Base-by-base conservation (phyloP, 108 stramenopile species). In the Mediolabrus comicus region DNA sequence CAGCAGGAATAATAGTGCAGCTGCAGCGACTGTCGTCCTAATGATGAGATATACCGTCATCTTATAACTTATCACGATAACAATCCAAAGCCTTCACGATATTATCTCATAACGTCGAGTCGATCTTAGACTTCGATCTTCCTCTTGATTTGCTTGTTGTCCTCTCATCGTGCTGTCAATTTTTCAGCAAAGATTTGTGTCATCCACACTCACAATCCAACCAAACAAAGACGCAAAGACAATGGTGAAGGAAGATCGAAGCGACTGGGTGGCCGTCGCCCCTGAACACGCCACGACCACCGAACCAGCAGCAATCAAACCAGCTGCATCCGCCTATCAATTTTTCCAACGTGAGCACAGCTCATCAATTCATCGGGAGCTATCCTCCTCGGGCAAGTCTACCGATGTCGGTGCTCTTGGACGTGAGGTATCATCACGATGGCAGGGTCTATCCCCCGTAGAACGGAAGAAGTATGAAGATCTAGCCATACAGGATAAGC, bases 231-330 rank as follows among this genome's bases (percentile, higher is more conserved):
- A 53, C 35, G 22, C 69, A 58, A 30, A 26, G 24, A 71, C 67
- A 57, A 87, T 90, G 86, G 82, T 71, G 41, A 73, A 73, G 71
- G 92, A 93, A 79, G 85, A 90, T 71, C 85, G 90, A 29, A 87
- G 87, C 17, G 68, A 67, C 56, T 94, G 92, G 90, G 92, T 94
- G 51, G 92, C 92, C 24, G 92, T 94, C 36, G 83, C 83, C 19
- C 88, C 90, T 27, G 88, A 94, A 64, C 80, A 80, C 66, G 49
- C 80, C 22, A 16, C 60, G 35, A 43, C 30, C 22, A 56, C 54
- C 62, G 41, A 54, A 28, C n/a, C 30, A 33, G 14, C 41, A 60
- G 26, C 16, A 13, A 73, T 91, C 67, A 82, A 82, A 60, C 82
- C 86, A 6, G 82, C 87, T 24, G 57, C 34, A 26, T 81, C 93